phyloP scores from a whole-genome alignment of 2,329 filamentous ascomycete genomes.

The Drechslerella dactyloides region DNA sequence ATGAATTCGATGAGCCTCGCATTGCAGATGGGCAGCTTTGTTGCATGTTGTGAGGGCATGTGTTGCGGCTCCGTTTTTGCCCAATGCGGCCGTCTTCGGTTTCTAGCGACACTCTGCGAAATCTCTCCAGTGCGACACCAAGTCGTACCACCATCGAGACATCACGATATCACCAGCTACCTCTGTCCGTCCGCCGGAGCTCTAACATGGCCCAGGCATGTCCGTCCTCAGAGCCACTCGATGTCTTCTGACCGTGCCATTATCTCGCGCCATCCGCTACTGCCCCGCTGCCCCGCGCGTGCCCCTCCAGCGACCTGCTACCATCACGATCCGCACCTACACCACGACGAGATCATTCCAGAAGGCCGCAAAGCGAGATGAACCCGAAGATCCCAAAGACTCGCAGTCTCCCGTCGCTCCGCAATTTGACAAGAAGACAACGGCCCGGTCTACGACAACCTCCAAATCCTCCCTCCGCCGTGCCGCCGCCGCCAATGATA shows the following conservation, averaged over 20 bases:
- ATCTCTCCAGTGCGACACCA: too few species aligned
- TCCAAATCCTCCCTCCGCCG: slow-evolving; percentile 78
- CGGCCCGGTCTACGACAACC: slow-evolving; percentile 61
- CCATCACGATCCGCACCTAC: slow-evolving; percentile 22
- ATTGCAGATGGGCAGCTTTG: too few species aligned
- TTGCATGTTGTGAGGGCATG: too few species aligned
- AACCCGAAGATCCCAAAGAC: slow-evolving; percentile 12
- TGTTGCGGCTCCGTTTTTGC: not conserved
- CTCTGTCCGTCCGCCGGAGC: not conserved
- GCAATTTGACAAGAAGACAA: slow-evolving; percentile 61
- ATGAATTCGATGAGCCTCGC: too few species aligned
- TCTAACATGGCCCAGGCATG: slow-evolving; percentile 44
- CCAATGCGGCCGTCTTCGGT: not conserved
- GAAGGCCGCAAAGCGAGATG: slow-evolving; percentile 26
- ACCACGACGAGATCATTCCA: slow-evolving; percentile 25
- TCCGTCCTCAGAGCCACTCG: slow-evolving; percentile 41
- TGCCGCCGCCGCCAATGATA: slow-evolving; percentile 68
- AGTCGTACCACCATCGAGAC: not conserved
- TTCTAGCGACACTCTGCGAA: too few species aligned
- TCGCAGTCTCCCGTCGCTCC: slow-evolving; percentile 16
- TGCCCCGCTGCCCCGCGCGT: slow-evolving; percentile 4
- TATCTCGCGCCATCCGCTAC: slow-evolving; percentile 1
- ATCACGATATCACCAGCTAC: slow-evolving; percentile 7
- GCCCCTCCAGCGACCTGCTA: slow-evolving; percentile 15
- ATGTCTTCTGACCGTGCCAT: slow-evolving; percentile 34